Conservation (phyloP, 345 rosid genomes). For the Turnera subulata region DNA sequence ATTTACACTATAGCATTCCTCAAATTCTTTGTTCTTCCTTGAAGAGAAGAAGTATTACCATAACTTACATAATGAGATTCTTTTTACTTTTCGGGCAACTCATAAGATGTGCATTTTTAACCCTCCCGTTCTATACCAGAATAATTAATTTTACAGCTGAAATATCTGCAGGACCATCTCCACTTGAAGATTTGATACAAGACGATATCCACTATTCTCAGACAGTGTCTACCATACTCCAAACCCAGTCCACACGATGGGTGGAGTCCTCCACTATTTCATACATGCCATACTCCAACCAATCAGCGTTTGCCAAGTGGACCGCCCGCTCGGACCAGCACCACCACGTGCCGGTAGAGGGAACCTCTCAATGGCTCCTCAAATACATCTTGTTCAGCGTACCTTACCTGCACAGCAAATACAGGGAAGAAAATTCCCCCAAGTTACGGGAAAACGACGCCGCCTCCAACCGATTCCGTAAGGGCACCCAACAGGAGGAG, state of each 20-base stretch:
- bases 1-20: too few species aligned
- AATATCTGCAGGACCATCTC: constrained; percentile 32
- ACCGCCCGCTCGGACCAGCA: constrained; percentile 30
- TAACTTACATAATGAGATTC: too few species aligned
- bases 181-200: constrained; percentile 46
- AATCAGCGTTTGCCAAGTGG: constrained; percentile 80
- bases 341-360: constrained; percentile 32
- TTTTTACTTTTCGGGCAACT: too few species aligned
- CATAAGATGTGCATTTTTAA: too few species aligned
- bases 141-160: too few species aligned
- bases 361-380: constrained; percentile 72
- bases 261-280: constrained; percentile 40
- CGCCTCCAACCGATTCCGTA: constrained; percentile 32
- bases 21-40: too few species aligned
- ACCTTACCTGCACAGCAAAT: constrained; percentile 64
- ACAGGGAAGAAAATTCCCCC: constrained; percentile 54
- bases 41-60: too few species aligned
- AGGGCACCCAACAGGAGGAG: constrained; percentile 50
- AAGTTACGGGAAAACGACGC: constrained; percentile 39
- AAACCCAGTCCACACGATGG: constrained; percentile 47
- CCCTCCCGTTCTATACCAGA: too few species aligned
- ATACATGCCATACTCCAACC: constrained; percentile 36
- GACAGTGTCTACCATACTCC: constrained; percentile 80
- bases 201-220: constrained; percentile 81
- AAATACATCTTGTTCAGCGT: constrained; percentile 74